Evolutionary conservation across 2,329 filamentous ascomycete species (phyloP).

Genomic region (Talaromyces sp.): DNA sequence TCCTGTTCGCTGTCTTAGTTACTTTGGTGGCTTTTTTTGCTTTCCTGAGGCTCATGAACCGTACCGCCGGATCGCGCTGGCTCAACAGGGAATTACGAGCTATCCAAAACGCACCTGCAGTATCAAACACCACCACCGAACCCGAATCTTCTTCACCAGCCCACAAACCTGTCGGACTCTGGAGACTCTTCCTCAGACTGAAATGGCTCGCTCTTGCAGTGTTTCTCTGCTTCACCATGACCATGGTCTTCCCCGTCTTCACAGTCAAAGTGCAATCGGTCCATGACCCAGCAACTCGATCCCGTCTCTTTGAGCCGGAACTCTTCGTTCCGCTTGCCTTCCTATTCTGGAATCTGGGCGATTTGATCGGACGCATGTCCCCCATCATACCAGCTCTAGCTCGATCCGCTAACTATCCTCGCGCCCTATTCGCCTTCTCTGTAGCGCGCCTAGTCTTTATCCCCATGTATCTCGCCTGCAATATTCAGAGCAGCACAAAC

Average conservation of each 20-base stretch:
- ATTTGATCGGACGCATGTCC: constrained; percentile 68
- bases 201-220: constrained; percentile 72
- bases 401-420: constrained; percentile 56
- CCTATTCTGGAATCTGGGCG: constrained; percentile 88
- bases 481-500: constrained; percentile 68
- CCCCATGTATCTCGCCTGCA: constrained; percentile 85
- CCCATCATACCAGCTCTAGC: constrained; percentile 55
- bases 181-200: constrained; percentile 67
- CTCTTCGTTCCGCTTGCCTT: constrained; percentile 88
- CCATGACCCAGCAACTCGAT: constrained; percentile 31
- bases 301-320: constrained; percentile 60
- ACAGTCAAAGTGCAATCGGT: constrained; percentile 62
- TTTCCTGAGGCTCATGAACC: constrained; percentile 66
- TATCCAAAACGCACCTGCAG: constrained; percentile 7
- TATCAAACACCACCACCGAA: constrained; percentile 6
- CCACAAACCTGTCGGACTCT: constrained; percentile 54
- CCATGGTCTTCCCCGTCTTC: constrained; percentile 95
- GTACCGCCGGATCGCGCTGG: constrained; percentile 25
- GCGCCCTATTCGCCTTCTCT: constrained; percentile 61
- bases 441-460: constrained; percentile 65
- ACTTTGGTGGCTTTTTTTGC: constrained; percentile 65
- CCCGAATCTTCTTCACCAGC: neutral
- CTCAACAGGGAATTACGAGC: constrained; percentile 14
- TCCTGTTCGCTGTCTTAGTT: constrained; percentile 76
- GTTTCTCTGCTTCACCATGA: constrained; percentile 72